These are phyloP conservation scores for Epithemia pelagica DNA, from an alignment of 108 stramenopile genomes.

Conservation along the genomic window DNA sequence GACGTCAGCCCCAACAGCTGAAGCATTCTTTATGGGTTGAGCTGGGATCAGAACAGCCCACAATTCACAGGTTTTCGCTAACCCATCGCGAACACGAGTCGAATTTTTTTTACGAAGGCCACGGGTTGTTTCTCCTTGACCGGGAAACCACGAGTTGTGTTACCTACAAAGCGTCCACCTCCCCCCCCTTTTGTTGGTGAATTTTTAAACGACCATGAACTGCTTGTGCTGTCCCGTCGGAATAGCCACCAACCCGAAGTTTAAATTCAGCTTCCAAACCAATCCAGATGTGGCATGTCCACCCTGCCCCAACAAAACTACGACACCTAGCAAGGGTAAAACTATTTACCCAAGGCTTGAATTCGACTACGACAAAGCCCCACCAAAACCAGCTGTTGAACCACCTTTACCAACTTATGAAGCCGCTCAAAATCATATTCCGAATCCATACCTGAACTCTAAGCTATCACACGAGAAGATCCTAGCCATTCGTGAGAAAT, in stretches of 20 bases:
- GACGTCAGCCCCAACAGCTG: too few species aligned
- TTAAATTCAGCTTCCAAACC: conserved; percentile 68
- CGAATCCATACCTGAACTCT: conserved; percentile 80
- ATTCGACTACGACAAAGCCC: conserved; percentile 76
- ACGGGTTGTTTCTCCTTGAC: too few species aligned
- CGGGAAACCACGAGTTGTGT: too few species aligned
- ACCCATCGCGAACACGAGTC: too few species aligned
- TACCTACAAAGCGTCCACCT: conserved; percentile 92
- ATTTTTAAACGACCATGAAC: conserved; percentile 73
- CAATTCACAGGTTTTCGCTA: too few species aligned
- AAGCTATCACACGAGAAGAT: conserved; percentile 74
- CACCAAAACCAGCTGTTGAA: conserved; percentile 65
- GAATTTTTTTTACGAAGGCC: too few species aligned
- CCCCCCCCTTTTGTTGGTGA: conserved; percentile 68
- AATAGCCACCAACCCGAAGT: conserved; percentile 84
- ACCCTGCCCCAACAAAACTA: conserved; percentile 60
- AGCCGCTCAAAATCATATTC: conserved; percentile 78
- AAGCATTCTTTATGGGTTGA: too few species aligned
- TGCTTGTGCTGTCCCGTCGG: conserved; percentile 75
- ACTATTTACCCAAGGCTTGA: conserved; percentile 44
- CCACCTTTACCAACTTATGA: conserved; percentile 85
- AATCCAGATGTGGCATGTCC: conserved; percentile 66
- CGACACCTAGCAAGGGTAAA: conserved; percentile 38
- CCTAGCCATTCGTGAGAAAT: conserved; percentile 61
- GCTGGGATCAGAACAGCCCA: too few species aligned